phyloP scores from a whole-genome alignment of 139 green algal genomes.

The Micromonas commoda region DNA sequence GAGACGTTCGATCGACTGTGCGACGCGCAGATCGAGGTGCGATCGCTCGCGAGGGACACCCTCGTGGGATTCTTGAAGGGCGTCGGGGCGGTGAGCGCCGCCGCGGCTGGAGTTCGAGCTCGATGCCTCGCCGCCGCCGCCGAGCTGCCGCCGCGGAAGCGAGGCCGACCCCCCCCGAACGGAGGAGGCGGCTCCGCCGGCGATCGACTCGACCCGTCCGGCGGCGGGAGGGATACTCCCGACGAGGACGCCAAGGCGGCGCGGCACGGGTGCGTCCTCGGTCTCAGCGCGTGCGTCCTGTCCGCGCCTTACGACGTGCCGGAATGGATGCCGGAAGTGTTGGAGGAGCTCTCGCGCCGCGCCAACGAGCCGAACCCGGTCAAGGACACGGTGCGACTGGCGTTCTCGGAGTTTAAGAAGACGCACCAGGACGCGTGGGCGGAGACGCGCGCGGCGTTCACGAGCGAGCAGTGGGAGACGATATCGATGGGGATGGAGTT shows the following conservation, averaged over 20 bases:
- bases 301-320: constrained; percentile 77
- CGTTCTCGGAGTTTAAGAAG: constrained; percentile 39
- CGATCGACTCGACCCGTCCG: background rate
- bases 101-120: constrained; percentile 31
- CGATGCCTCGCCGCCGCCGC: constrained; percentile 41
- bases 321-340: constrained; percentile 66
- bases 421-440: constrained; percentile 41
- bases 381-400: constrained; percentile 36
- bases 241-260: background rate
- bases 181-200: background rate
- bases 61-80: constrained; percentile 61
- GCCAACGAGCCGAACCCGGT: constrained; percentile 50
- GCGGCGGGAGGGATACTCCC: too few relatives aligned
- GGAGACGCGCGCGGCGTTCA: constrained; percentile 32
- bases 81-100: constrained; percentile 29
- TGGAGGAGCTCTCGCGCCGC: constrained; percentile 58
- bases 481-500: constrained; percentile 2
- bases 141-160: constrained; percentile 27
- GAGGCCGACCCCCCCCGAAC: too few relatives aligned
- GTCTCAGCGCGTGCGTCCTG: constrained; percentile 70
- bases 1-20: constrained; percentile 49
- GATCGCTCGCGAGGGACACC: constrained; percentile 58
- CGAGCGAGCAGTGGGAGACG: constrained; percentile 31
- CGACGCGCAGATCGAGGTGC: constrained; percentile 68
- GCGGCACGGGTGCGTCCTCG: constrained; percentile 51